Evolutionary conservation across 2,329 filamentous ascomycete species (phyloP).

Genomic region (Mariannaea elegans): DNA sequence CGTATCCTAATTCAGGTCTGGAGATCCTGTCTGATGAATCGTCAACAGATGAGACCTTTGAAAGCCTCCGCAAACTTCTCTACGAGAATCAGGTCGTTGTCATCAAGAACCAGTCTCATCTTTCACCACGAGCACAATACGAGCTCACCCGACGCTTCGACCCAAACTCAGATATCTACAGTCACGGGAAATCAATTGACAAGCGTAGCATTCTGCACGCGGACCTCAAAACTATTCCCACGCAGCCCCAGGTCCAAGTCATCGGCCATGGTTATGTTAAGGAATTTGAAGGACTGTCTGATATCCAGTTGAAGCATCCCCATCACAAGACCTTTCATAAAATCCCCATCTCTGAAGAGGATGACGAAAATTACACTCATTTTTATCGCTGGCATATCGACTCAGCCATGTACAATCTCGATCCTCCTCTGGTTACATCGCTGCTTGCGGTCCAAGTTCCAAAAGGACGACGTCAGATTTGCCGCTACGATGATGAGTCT

Average conservation of each 20-base stretch:
- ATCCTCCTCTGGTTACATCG: conserved; percentile 8
- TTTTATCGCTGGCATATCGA: conserved; percentile 17
- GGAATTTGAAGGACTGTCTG: conserved; percentile 1
- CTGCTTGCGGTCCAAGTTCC: conserved; percentile 1
- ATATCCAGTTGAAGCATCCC: conserved; percentile 5
- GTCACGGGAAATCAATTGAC: conserved; percentile 6
- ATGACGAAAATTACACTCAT: neutral
- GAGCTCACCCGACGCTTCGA: conserved; percentile 8
- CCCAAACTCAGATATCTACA: neutral
- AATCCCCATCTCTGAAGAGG: neutral
- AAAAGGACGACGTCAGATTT: conserved; percentile 10
- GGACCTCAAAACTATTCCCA: conserved; percentile 8
- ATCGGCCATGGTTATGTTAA: conserved; percentile 6
- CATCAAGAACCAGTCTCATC: conserved; percentile 14
- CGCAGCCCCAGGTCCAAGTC: conserved; percentile 8
- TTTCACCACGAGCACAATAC: conserved; percentile 15
- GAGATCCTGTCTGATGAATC: too few species aligned
- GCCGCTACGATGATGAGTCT: conserved; percentile 7
- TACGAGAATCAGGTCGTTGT: conserved; percentile 19
- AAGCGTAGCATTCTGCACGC: conserved; percentile 5
- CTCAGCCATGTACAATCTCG: conserved; percentile 14
- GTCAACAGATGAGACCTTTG: conserved; percentile 9
- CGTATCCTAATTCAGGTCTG: too few species aligned
- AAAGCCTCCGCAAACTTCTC: neutral
- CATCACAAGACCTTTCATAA: conserved; percentile 9